Evolutionary conservation across 139 green algal genomes (phyloP).

Genomic region (Chloropicon primus): DNA sequence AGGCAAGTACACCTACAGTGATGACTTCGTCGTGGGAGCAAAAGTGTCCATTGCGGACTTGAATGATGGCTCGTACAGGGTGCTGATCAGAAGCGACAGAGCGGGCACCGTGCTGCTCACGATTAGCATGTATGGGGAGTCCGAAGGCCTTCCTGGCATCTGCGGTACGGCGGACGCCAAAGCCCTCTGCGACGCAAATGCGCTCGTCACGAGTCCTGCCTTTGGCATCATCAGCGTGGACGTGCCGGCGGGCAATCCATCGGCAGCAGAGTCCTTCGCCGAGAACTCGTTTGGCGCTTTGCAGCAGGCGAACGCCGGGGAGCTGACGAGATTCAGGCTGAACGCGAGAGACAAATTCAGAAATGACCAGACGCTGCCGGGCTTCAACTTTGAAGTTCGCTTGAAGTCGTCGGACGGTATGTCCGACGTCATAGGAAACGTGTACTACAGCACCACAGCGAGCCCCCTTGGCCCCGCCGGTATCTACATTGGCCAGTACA

Average conservation of each 20-base stretch:
- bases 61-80: not conserved
- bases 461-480: not conserved
- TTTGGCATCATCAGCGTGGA: not conserved
- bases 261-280: not conserved
- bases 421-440: not conserved
- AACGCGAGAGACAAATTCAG: not conserved
- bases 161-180: not conserved
- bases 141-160: not conserved
- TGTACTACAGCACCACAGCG: not conserved
- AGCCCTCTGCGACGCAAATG: not conserved
- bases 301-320: not conserved
- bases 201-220: not conserved
- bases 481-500: not conserved
- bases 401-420: not conserved
- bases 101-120: not conserved
- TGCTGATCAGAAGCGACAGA: not conserved
- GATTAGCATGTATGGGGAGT: not conserved
- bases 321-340: not conserved
- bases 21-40: not conserved
- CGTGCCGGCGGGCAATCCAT: not conserved
- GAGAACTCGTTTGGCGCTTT: not conserved
- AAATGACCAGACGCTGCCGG: not conserved
- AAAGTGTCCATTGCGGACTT: not conserved
- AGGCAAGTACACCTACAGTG: not conserved
- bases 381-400: not conserved